These are phyloP conservation scores for Cyamopsis tetragonoloba DNA, from an alignment of 306 rosid genomes.

Conservation along the genomic window DNA sequence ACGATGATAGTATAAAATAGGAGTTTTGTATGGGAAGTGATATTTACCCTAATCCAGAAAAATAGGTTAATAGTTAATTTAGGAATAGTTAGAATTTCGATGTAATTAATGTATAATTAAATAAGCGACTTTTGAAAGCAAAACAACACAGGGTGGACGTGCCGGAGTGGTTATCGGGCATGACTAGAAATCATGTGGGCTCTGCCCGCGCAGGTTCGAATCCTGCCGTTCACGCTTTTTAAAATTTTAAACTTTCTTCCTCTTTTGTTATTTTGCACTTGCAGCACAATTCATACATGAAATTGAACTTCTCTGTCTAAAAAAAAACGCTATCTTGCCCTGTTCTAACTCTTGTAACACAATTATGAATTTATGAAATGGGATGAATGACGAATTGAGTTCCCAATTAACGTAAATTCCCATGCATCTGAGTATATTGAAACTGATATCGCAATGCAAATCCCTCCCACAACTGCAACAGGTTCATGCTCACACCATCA, in stretches of 20 bases:
- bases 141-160: conserved; percentile 27
- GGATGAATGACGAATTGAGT: background rate
- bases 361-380: background rate
- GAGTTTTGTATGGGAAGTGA: too few species aligned
- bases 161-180: conserved; percentile 82
- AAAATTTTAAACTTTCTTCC: background rate
- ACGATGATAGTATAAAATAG: too few species aligned
- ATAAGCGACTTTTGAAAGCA: too few species aligned
- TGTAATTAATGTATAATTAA: too few species aligned
- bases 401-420: background rate
- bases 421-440: conserved; percentile 7
- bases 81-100: too few species aligned
- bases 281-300: too few species aligned
- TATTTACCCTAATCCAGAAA: too few species aligned
- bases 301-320: too few species aligned
- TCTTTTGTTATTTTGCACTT: too few species aligned
- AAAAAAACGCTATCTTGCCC: too few species aligned
- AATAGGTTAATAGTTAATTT: too few species aligned
- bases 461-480: conserved; percentile 46
- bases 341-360: background rate
- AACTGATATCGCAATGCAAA: conserved; percentile 42
- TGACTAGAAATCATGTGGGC: conserved; percentile 82
- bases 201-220: conserved; percentile 77
- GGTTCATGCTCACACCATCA: conserved; percentile 46
- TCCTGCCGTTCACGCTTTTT: conserved; percentile 50